Percentiles rank a stretch among this genome's conserved stretches.
Evolutionary conservation across 169 alveolate genomes (phyloP).

Genomic region (Plasmodium vinckei): DNA sequence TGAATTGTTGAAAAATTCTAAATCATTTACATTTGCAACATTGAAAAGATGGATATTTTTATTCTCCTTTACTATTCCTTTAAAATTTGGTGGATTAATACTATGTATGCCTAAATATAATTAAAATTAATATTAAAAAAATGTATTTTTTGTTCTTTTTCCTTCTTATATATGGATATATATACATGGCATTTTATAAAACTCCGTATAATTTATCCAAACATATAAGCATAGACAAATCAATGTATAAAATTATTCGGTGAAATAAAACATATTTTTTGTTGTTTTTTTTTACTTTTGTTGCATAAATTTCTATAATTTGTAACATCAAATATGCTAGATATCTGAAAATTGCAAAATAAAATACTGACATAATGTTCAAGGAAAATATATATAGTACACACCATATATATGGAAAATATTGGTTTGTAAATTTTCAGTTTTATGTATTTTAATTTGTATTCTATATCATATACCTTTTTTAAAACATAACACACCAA

Average conservation of each 20-base stretch:
- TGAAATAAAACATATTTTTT: neutral
- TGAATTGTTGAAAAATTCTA: slow-evolving; percentile 27
- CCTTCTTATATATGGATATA: neutral
- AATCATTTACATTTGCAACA: slow-evolving; percentile 21
- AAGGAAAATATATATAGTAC: neutral
- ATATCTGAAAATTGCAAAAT: slow-evolving; percentile 28
- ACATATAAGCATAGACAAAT: too few relatives aligned
- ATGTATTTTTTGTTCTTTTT: neutral
- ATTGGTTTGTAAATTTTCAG: neutral
- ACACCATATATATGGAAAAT: neutral
- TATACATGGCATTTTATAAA: too few relatives aligned
- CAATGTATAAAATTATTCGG: neutral
- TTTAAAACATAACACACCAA: slow-evolving; percentile 54
- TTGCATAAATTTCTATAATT: slow-evolving; percentile 38
- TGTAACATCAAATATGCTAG: slow-evolving; percentile 17
- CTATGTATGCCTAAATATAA: slow-evolving; percentile 24
- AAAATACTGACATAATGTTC: neutral
- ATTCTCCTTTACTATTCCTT: slow-evolving; percentile 27
- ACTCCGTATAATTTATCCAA: too few relatives aligned
- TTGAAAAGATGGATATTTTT: slow-evolving; percentile 27
- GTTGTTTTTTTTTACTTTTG: slow-evolving; percentile 18
- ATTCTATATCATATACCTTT: slow-evolving; percentile 14
- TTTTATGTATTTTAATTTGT: neutral
- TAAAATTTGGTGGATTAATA: slow-evolving; percentile 11
- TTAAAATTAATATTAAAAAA: slow-evolving; percentile 5